A percentile compares a stretch with the other conserved stretches of the same genome.
These are phyloP conservation scores for Myxozyma mucilagina DNA, from an alignment of 805 yeast genomes.

Conservation along the genomic window DNA sequence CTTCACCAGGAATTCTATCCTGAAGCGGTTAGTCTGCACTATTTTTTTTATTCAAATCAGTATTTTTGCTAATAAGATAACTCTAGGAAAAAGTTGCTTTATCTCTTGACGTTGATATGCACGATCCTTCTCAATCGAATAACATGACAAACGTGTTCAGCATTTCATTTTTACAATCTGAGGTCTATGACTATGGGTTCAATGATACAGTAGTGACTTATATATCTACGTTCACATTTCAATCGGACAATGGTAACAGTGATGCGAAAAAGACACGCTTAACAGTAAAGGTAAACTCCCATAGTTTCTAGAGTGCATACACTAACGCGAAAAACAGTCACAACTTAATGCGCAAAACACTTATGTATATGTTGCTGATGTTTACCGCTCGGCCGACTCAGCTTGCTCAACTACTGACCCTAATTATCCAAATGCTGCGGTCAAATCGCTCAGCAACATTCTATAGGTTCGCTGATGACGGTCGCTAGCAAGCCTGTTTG, in stretches of 20 bases:
- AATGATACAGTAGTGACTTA: slow-evolving; percentile 1
- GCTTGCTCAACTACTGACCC: slow-evolving; percentile 1
- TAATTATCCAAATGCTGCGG: neutral
- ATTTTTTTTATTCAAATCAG: neutral
- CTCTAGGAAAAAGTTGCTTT: neutral
- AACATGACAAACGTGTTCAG: neutral
- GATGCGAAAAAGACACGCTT: neutral
- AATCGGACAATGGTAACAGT: neutral
- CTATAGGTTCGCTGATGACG: neutral
- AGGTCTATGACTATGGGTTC: neutral
- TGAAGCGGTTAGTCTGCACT: neutral
- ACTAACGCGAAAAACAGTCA: neutral
- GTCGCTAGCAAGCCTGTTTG: neutral
- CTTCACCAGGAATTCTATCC: neutral
- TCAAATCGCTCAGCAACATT: neutral
- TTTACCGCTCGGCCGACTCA: neutral
- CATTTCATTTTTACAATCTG: neutral
- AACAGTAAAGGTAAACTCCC: neutral
- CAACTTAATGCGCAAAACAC: neutral
- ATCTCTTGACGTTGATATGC: neutral
- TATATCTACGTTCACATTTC: neutral
- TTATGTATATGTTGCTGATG: neutral
- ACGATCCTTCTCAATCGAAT: neutral
- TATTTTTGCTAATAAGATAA: neutral
- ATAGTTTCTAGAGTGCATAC: neutral